Evolutionary conservation across 1,139 yeast species (phyloP).

Genomic region (Taphrina populina): DNA sequence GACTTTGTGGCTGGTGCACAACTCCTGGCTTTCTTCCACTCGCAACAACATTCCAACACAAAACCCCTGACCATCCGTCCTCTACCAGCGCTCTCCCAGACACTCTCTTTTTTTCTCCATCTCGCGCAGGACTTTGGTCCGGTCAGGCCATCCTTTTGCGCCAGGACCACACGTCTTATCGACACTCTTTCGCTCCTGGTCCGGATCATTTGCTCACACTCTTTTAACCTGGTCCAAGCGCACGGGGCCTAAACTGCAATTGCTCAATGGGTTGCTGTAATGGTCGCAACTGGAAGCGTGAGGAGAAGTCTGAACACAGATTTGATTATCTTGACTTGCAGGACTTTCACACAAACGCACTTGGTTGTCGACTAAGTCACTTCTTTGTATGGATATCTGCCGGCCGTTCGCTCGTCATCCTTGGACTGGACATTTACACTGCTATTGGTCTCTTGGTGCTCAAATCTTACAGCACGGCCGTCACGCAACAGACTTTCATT

Average conservation of each 20-base stretch:
- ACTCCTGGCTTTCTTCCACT: too few relatives aligned
- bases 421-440: slow-evolving; percentile 76
- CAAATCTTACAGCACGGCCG: slow-evolving; percentile 67
- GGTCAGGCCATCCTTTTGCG: too few relatives aligned
- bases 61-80: too few relatives aligned
- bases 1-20: too few relatives aligned
- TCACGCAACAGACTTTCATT: slow-evolving; percentile 52
- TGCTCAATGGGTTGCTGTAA: slow-evolving; percentile 31
- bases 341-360: slow-evolving; percentile 56
- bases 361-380: slow-evolving; percentile 58
- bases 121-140: too few relatives aligned
- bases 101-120: too few relatives aligned
- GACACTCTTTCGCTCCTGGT: too few relatives aligned
- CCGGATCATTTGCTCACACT: too few relatives aligned
- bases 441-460: slow-evolving; percentile 72
- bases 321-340: slow-evolving; percentile 45
- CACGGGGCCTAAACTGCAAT: background rate
- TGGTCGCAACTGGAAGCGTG: slow-evolving; percentile 36
- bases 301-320: slow-evolving; percentile 36
- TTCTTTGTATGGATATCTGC: slow-evolving; percentile 54
- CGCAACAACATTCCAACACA: too few relatives aligned
- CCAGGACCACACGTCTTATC: too few relatives aligned
- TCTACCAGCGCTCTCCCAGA: too few relatives aligned
- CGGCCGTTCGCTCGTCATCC: slow-evolving; percentile 57
- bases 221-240: background rate